These are phyloP conservation scores for Capsicum baccatum DNA, from an alignment of 257 asterid genomes.

Conservation along the genomic window DNA sequence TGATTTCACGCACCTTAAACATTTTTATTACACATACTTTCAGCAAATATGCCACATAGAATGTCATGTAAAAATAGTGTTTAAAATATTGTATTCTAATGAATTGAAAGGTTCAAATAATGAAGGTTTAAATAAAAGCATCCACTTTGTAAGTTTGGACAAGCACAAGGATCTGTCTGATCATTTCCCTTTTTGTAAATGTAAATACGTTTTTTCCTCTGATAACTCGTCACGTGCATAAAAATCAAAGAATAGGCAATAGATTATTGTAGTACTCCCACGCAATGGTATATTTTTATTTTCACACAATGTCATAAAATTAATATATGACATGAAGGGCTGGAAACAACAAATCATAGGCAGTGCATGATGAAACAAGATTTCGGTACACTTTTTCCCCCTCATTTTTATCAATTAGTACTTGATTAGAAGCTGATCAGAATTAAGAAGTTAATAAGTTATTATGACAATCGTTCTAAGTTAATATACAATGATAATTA, in stretches of 20 bases:
- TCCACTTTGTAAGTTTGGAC: no score
- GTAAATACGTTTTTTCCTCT: background rate
- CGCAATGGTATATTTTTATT: background rate
- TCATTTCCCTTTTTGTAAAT: background rate
- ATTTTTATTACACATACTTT: no score
- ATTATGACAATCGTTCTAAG: background rate
- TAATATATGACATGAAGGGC: constrained; percentile 12
- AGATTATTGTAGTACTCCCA: background rate
- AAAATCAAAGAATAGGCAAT: background rate
- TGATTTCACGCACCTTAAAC: no score
- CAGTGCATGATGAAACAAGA: constrained; percentile 4
- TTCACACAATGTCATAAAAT: background rate
- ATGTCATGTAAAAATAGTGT: no score
- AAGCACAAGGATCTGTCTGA: no score
- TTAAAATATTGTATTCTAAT: no score
- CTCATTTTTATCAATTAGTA: background rate
- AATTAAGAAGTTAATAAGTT: background rate
- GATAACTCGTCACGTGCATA: constrained; percentile 1
- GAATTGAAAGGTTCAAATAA: no score
- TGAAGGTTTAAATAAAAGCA: no score
- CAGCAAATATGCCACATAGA: no score
- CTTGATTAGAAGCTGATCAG: background rate
- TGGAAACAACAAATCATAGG: constrained; percentile 22
- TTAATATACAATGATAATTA: background rate
- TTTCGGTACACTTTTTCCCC: background rate